Base-by-base conservation (phyloP, 768 basidiomycete genomes). In the Boletus coccyginus region DNA sequence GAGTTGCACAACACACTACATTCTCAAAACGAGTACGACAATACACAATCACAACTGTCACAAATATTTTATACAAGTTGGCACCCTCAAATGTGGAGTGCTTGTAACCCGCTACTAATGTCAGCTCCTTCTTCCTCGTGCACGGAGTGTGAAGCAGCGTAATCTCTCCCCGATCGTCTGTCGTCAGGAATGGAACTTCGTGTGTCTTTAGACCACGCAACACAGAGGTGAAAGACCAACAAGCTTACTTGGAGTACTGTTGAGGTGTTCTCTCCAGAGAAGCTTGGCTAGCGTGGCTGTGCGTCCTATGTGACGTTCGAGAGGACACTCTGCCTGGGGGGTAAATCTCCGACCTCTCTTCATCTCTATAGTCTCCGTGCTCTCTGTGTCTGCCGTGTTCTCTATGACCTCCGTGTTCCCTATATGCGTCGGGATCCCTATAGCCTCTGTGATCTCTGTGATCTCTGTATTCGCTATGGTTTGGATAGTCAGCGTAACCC, bases 281-380 rank as follows among this genome's bases (percentile, higher is more conserved):
- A 33, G 58, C 31, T 29, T 68, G 68, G 50, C 55, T 53, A 3
- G 58, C 13, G 50, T 68, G 61, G 19, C 47, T 61, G 52, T 66
- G 46, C 19, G 62, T 16, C 56, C 72, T 61, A 19, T 72, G 71
- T 3, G 72, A 65, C 46, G 61, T 62, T 56, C 64, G 66, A 46
- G 68, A 69, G 38, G 69, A 27, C 31, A 47, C 55, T 53, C 68
- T 66, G 48, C 50, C 17, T 46, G 70, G 70, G 21, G 51, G 2
- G 27, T 54, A 31, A 12, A 46, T 42, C 27, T 71, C 64, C 44
- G 52, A 19, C 38, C 58, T 56, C 29, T 48, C 65, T 11, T 55
- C 56, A 27, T 14, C 24, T 45, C 53, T 53, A 32, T 65, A 29
- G 9, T 60, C 61, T 24, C 56, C 60, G 10, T 62, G 60, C 5